phyloP scores from a whole-genome alignment of 192 early-diverging fungal species.

The Obelidium mucronatum region DNA sequence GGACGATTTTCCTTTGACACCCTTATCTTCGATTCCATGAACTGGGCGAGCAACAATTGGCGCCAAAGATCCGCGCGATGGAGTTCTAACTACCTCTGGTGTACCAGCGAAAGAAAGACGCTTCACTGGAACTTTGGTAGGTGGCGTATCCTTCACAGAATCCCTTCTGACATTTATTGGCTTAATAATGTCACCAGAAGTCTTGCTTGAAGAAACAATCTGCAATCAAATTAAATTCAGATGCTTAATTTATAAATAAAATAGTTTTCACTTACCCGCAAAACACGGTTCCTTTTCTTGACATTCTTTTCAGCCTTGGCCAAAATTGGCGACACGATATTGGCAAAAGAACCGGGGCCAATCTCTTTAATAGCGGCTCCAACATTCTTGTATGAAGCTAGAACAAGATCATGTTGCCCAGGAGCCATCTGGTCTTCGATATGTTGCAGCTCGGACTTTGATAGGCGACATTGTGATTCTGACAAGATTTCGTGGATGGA shows the following conservation, averaged over 20 bases:
- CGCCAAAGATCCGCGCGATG: background rate
- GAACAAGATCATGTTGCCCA: background rate
- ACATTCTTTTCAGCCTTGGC: slow-evolving; percentile 19
- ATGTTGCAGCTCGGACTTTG: background rate
- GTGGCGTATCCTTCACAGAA: too few species aligned
- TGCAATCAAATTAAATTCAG: background rate
- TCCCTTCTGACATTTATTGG: background rate
- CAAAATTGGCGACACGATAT: slow-evolving; percentile 21
- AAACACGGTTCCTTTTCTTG: slow-evolving; percentile 4
- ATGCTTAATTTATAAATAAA: background rate
- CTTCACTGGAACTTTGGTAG: background rate
- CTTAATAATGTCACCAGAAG: background rate
- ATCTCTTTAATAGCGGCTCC: background rate
- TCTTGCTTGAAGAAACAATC: background rate
- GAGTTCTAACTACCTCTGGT: background rate
- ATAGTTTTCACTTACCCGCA: background rate
- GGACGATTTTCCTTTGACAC: background rate
- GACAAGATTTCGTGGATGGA: background rate
- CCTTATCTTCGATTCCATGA: background rate
- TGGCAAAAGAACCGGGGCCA: slow-evolving; percentile 6
- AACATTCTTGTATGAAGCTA: background rate
- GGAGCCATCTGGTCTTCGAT: slow-evolving; percentile 2
- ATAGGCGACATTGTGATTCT: background rate
- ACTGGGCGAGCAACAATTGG: background rate
- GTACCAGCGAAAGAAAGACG: slow-evolving; percentile 3